Percentiles rank a stretch among this genome's conserved stretches.
phyloP scores from a whole-genome alignment of 805 yeast genomes.

The Wickerhamomyces subpelliculosus region DNA sequence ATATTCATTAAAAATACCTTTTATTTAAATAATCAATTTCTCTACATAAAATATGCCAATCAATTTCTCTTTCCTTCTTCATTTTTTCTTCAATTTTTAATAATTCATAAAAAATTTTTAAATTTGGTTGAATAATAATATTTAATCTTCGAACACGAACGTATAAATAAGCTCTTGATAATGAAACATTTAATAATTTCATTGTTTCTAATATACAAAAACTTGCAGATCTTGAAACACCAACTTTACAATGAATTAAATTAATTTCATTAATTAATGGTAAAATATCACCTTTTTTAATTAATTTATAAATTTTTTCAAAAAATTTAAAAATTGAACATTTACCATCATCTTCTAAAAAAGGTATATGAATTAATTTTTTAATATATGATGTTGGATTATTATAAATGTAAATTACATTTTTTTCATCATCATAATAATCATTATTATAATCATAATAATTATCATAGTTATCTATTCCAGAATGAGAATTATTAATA shows the following conservation, averaged over 20 bases:
- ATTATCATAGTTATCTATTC: background rate
- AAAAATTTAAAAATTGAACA: conserved; percentile 58
- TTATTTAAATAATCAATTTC: background rate
- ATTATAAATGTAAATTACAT: background rate
- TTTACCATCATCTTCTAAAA: conserved; percentile 80
- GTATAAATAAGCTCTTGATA: conserved; percentile 70
- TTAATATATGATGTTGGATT: conserved; percentile 4
- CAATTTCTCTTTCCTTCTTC: background rate
- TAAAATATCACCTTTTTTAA: conserved; percentile 40
- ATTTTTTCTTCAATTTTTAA: conserved; percentile 31
- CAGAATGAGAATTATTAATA: background rate
- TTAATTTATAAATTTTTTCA: conserved; percentile 51
- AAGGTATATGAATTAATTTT: conserved; percentile 43
- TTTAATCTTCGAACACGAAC: conserved; percentile 79
- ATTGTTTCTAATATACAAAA: conserved; percentile 88
- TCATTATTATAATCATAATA: too few relatives aligned
- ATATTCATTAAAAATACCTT: background rate
- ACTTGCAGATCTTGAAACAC: conserved; percentile 86
- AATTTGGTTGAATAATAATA: conserved; percentile 84
- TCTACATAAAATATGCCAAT: background rate
- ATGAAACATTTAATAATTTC: conserved; percentile 53
- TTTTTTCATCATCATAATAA: background rate
- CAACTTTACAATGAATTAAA: conserved; percentile 85
- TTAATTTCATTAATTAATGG: conserved; percentile 33
- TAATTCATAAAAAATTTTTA: conserved; percentile 78